A percentile compares a stretch with the other conserved stretches of the same genome.
Evolutionary conservation across 352 stramenopile genomes (phyloP).

Genomic region (Phytophthora constricta): DNA sequence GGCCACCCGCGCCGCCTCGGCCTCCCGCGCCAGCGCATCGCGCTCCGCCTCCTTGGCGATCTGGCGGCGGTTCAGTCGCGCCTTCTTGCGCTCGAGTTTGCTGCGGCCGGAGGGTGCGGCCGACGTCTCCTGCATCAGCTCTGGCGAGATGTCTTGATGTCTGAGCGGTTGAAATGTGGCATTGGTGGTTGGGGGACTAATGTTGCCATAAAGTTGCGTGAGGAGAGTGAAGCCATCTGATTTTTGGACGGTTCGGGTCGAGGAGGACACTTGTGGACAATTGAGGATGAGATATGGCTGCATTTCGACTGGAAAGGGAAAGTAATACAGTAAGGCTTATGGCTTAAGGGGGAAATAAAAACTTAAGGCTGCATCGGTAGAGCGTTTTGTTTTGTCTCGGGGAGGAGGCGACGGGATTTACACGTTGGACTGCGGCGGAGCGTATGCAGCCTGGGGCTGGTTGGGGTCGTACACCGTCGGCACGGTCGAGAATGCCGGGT

Average conservation of each 20-base stretch:
- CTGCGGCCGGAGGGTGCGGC: slow-evolving; percentile 23
- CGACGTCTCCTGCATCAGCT: neutral
- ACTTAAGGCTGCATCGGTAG: no score
- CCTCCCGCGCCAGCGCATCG: slow-evolving; percentile 31
- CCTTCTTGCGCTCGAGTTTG: slow-evolving; percentile 55
- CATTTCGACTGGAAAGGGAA: no score
- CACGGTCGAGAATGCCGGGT: slow-evolving; percentile 65
- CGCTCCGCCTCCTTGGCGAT: slow-evolving; percentile 34
- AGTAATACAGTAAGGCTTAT: no score
- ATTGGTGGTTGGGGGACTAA: slow-evolving; percentile 17
- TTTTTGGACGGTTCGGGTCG: no score
- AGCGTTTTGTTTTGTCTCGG: neutral
- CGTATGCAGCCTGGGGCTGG: slow-evolving; percentile 32
- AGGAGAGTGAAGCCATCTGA: no score
- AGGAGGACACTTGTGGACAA: no score
- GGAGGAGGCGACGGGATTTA: slow-evolving; percentile 16
- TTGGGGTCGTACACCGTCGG: slow-evolving; percentile 35
- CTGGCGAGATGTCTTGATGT: no score
- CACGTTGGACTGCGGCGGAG: slow-evolving; percentile 28
- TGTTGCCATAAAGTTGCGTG: slow-evolving; percentile 8
- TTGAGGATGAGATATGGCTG: no score
- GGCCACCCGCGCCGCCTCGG: slow-evolving; percentile 33
- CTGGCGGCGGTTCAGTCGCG: slow-evolving; percentile 46
- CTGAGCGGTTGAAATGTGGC: no score
- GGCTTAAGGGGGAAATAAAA: no score